Conservation (phyloP, 169 alveolate species). For the Cryptosporidium muris region DNA sequence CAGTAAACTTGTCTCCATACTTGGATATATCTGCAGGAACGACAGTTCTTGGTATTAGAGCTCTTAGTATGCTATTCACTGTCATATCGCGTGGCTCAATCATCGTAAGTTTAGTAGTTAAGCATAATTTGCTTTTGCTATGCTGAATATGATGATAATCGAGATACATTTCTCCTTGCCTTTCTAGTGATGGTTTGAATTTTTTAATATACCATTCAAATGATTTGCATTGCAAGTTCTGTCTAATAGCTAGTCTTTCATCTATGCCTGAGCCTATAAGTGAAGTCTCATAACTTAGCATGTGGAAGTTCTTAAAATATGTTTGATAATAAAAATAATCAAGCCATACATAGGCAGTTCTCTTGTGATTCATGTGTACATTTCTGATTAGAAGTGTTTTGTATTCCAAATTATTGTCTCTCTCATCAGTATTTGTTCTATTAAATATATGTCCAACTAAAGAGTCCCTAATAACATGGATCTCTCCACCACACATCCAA, state of each 20-base stretch:
- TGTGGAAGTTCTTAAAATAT: conserved; percentile 52
- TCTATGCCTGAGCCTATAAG: conserved; percentile 10
- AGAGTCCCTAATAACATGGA: conserved; percentile 68
- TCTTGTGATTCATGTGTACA: conserved; percentile 47
- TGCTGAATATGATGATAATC: conserved; percentile 61
- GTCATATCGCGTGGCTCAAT: not conserved
- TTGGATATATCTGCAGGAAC: conserved; percentile 51
- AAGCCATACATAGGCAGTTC: conserved; percentile 59
- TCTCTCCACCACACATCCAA: conserved; percentile 83
- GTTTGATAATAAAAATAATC: conserved; percentile 44
- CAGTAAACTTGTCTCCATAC: conserved; percentile 16
- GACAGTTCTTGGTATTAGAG: conserved; percentile 56
- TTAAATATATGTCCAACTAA: conserved; percentile 70
- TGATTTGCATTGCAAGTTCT: conserved; percentile 64
- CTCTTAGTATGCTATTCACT: not conserved
- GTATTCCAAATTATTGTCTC: conserved; percentile 48
- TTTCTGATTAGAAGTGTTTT: conserved; percentile 49
- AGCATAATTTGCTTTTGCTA: conserved; percentile 39
- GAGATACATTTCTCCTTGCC: conserved; percentile 43
- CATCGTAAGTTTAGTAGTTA: conserved; percentile 2
- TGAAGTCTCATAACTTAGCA: conserved; percentile 4
- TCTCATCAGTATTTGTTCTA: conserved; percentile 24
- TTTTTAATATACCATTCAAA: conserved; percentile 73
- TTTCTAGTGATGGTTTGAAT: conserved; percentile 73
- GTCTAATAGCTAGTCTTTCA: conserved; percentile 69